Conservation (phyloP, 805 yeast species). For the Lachancea fermentati region DNA sequence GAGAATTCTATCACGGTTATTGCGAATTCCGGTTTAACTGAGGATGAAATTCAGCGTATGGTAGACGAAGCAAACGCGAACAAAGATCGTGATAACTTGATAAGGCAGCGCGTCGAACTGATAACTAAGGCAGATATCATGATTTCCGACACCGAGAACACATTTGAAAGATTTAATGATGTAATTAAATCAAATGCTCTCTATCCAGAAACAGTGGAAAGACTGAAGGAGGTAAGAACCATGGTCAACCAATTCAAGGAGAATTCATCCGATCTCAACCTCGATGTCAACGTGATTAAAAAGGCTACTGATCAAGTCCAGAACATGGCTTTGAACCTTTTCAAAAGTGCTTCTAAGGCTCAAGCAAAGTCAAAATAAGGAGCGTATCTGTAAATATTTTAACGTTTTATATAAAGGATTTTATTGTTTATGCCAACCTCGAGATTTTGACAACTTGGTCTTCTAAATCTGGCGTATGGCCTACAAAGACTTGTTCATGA, state of each 20-base stretch:
- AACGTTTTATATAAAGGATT: neutral
- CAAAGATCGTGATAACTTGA: conserved; percentile 53
- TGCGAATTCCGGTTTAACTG: conserved; percentile 65
- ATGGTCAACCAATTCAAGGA: conserved; percentile 47
- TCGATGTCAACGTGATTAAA: conserved; percentile 51
- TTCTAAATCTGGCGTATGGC: neutral
- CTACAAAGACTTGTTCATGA: conserved; percentile 77
- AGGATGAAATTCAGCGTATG: conserved; percentile 58
- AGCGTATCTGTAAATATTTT: neutral
- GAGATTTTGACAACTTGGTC: neutral
- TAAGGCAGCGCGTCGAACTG: conserved; percentile 58
- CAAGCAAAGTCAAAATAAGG: neutral
- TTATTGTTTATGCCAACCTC: neutral
- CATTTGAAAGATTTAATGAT: conserved; percentile 57
- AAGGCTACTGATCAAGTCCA: conserved; percentile 65
- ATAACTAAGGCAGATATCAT: conserved; percentile 71
- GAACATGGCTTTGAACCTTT: conserved; percentile 60
- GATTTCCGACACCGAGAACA: conserved; percentile 80
- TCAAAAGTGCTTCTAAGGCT: conserved; percentile 37
- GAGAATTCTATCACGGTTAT: conserved; percentile 61
- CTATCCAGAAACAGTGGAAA: conserved; percentile 38
- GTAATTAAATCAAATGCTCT: conserved; percentile 42
- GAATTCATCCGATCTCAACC: conserved; percentile 43
- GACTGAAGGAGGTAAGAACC: conserved; percentile 42
- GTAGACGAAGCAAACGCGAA: conserved; percentile 61